Percentiles rank a stretch among this genome's conserved stretches.
phyloP scores from a whole-genome alignment of 1,139 yeast species.

The Wickerhamomyces sp. region DNA sequence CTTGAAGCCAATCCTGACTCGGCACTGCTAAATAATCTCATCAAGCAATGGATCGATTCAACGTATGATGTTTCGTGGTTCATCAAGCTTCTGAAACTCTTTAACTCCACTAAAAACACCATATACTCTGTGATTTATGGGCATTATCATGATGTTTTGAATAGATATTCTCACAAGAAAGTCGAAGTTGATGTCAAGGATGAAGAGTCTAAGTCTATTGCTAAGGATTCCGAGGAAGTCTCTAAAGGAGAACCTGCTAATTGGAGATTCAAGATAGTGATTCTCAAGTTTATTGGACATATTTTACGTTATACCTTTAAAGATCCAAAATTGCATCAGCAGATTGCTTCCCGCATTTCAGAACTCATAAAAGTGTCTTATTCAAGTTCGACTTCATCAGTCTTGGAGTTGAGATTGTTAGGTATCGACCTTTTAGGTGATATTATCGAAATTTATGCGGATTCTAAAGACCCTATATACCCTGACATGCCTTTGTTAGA shows the following conservation, averaged over 20 bases:
- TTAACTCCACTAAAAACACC: constrained; percentile 31
- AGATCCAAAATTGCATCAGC: constrained; percentile 37
- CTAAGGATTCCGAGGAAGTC: constrained; percentile 25
- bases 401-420: constrained; percentile 53
- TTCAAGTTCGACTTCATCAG: constrained; percentile 73
- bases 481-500: constrained; percentile 71
- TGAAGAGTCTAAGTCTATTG: constrained; percentile 43
- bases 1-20: constrained; percentile 34
- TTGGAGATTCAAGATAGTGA: constrained; percentile 29
- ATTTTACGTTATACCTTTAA: constrained; percentile 42
- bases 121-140: constrained; percentile 26
- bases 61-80: constrained; percentile 33
- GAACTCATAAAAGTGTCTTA: constrained; percentile 81
- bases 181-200: constrained; percentile 30
- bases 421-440: constrained; percentile 70
- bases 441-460: constrained; percentile 42
- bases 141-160: constrained; percentile 13
- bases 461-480: constrained; percentile 66
- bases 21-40: constrained; percentile 16
- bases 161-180: constrained; percentile 20
- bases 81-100: constrained; percentile 32
- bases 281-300: constrained; percentile 54
- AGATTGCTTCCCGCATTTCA: constrained; percentile 50
- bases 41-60: constrained; percentile 31
- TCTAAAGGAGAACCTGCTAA: constrained; percentile 24